Conservation (phyloP, 225 moss, liverwort and hornwort species). For the Marchantia paleacea region DNA sequence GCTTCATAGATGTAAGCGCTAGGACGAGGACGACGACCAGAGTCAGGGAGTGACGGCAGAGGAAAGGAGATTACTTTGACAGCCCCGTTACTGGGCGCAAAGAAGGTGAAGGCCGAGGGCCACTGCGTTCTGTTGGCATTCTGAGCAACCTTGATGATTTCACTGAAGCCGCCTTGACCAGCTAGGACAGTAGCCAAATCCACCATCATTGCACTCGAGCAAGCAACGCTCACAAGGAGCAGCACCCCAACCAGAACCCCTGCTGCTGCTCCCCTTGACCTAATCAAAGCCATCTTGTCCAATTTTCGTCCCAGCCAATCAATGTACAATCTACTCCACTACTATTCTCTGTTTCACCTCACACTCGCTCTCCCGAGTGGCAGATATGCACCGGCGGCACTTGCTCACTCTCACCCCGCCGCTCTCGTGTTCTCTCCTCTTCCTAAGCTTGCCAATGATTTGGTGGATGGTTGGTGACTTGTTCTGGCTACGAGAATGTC, state of each 20-base stretch:
- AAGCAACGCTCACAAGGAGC: constrained; percentile 25
- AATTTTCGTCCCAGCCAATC: neutral
- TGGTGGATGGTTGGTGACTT: neutral
- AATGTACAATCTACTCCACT: neutral
- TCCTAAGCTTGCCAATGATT: neutral
- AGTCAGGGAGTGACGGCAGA: neutral
- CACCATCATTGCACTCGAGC: constrained; percentile 15
- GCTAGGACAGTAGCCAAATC: constrained; percentile 22
- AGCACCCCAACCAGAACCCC: constrained; percentile 19
- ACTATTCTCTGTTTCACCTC: neutral
- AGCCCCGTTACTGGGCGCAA: constrained; percentile 28
- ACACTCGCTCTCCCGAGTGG: neutral
- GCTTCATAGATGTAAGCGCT: neutral
- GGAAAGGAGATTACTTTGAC: constrained; percentile 16
- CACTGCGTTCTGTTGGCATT: constrained; percentile 33
- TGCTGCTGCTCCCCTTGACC: constrained; percentile 27
- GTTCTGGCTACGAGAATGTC: too few species aligned
- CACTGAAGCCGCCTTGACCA: constrained; percentile 20
- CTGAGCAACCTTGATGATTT: constrained; percentile 24
- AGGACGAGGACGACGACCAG: too few species aligned
- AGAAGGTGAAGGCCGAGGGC: constrained; percentile 32
- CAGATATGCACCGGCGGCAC: neutral
- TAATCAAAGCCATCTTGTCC: constrained; percentile 20
- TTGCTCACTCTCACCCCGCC: neutral
- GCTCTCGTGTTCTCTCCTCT: neutral